phyloP scores from a whole-genome alignment of 768 basidiomycete genomes.

The Paxillus rubicundulus region DNA sequence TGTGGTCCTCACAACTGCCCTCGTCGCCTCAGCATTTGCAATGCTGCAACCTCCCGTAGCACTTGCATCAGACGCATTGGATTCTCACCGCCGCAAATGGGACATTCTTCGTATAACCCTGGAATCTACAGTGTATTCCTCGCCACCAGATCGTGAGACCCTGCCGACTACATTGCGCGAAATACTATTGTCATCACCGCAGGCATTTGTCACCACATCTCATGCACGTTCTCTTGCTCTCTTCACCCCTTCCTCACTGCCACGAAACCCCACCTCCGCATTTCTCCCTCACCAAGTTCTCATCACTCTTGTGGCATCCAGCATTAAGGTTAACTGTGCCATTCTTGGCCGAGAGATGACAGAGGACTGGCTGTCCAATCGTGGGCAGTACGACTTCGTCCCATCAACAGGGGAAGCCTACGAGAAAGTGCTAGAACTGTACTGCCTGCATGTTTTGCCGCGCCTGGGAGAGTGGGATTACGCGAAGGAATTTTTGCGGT shows the following conservation, averaged over 20 bases:
- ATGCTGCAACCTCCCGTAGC: constrained; percentile 46
- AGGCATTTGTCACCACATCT: constrained; percentile 52
- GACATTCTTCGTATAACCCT: constrained; percentile 83
- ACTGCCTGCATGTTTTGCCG: constrained; percentile 71
- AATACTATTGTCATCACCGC: constrained; percentile 56
- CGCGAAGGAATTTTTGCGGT: constrained; percentile 69
- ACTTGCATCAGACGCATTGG: constrained; percentile 38
- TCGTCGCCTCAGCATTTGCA: constrained; percentile 67
- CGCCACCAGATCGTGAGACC: constrained; percentile 39
- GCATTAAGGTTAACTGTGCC: constrained; percentile 62
- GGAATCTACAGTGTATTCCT: constrained; percentile 68
- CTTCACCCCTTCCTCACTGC: constrained; percentile 53
- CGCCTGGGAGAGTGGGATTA: constrained; percentile 78
- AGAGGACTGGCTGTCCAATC: constrained; percentile 75
- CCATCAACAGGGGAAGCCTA: constrained; percentile 53
- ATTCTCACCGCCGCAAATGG: constrained; percentile 71
- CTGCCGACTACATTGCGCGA: constrained; percentile 54
- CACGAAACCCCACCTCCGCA: constrained; percentile 43
- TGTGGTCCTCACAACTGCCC: constrained; percentile 58
- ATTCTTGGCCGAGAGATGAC: constrained; percentile 61
- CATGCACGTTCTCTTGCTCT: constrained; percentile 64
- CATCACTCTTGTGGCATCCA: constrained; percentile 66
- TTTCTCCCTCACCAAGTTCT: constrained; percentile 70
- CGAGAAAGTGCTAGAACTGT: constrained; percentile 72
- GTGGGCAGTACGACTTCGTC: constrained; percentile 38